Percentiles rank a stretch among this genome's conserved stretches.
phyloP scores from a whole-genome alignment of 768 basidiomycete genomes.

The Candolleomyces aberdarensis region DNA sequence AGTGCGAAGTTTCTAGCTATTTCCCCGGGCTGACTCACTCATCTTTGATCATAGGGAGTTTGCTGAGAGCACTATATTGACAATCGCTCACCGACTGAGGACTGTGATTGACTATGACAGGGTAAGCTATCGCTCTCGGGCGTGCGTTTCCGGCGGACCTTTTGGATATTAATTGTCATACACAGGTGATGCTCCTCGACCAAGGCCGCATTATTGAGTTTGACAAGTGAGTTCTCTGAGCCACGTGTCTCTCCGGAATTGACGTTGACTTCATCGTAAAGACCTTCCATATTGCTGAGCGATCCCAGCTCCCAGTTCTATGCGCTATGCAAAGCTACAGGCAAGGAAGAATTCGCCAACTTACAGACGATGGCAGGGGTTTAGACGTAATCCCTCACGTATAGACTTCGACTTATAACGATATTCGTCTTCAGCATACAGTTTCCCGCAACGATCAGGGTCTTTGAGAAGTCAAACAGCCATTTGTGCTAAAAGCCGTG shows the following conservation, averaged over 20 bases:
- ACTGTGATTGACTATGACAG: slow-evolving; percentile 84
- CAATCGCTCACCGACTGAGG: slow-evolving; percentile 77
- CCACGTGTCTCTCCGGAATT: not conserved
- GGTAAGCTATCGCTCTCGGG: slow-evolving; percentile 34
- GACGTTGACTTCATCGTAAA: slow-evolving; percentile 13
- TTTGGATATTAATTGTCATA: not conserved
- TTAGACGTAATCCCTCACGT: slow-evolving; percentile 8
- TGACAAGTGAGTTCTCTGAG: slow-evolving; percentile 40
- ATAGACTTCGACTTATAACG: not conserved
- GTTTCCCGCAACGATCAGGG: too few species aligned
- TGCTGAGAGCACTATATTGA: slow-evolving; percentile 78
- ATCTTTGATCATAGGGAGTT: slow-evolving; percentile 52
- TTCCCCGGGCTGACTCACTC: not conserved
- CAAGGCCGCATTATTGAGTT: slow-evolving; percentile 78
- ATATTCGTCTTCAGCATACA: not conserved
- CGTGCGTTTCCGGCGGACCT: too few species aligned
- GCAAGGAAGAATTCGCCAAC: slow-evolving; percentile 64
- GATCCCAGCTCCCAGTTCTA: slow-evolving; percentile 62
- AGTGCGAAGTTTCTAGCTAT: slow-evolving; percentile 41
- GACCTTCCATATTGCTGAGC: slow-evolving; percentile 53
- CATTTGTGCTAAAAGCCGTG: too few species aligned
- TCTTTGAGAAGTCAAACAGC: too few species aligned
- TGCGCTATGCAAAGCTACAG: slow-evolving; percentile 68
- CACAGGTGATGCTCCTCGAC: slow-evolving; percentile 73
- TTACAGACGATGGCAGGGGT: slow-evolving; percentile 66